A percentile compares a stretch with the other conserved stretches of the same genome.
phyloP scores from a whole-genome alignment of 352 stramenopile species.

The Phytophthora parvispora region DNA sequence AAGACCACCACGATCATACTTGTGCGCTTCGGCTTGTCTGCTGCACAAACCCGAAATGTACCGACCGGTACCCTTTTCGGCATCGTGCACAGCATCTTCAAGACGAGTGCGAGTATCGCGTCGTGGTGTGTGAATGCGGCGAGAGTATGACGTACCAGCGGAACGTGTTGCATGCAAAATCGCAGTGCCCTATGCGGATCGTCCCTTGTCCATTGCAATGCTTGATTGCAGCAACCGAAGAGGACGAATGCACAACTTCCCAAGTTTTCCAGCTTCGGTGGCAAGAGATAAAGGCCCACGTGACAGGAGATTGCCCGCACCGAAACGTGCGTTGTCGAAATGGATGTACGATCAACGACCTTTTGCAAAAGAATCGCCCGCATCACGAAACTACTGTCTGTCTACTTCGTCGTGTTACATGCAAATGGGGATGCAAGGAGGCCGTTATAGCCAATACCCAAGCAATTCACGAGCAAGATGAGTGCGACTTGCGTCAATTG shows the following conservation, averaged over 20 bases:
- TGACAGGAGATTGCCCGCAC: constrained; percentile 49
- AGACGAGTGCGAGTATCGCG: constrained; percentile 57
- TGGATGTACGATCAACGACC: constrained; percentile 53
- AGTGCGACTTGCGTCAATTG: constrained; percentile 62
- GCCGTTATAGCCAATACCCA: constrained; percentile 52
- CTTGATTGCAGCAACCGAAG: neutral
- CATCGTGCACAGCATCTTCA: constrained; percentile 38
- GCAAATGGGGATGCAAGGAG: constrained; percentile 71
- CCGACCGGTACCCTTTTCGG: constrained; percentile 20
- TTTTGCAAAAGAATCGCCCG: constrained; percentile 53
- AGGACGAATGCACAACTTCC: neutral
- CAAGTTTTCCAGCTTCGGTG: constrained; percentile 35
- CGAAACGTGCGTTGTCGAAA: constrained; percentile 78
- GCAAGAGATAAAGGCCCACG: constrained; percentile 59
- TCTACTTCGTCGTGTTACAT: constrained; percentile 58
- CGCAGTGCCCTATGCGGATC: constrained; percentile 55
- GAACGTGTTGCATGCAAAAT: constrained; percentile 49
- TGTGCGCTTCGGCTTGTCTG: constrained; percentile 52
- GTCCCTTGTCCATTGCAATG: constrained; percentile 68
- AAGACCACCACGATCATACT: constrained; percentile 36
- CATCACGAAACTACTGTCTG: constrained; percentile 59
- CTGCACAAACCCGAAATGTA: constrained; percentile 69
- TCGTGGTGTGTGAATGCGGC: constrained; percentile 60
- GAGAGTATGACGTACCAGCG: constrained; percentile 69
- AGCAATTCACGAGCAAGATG: constrained; percentile 54